Evolutionary conservation across 768 basidiomycete genomes (phyloP).

Genomic region (Kondoa subrosea): DNA sequence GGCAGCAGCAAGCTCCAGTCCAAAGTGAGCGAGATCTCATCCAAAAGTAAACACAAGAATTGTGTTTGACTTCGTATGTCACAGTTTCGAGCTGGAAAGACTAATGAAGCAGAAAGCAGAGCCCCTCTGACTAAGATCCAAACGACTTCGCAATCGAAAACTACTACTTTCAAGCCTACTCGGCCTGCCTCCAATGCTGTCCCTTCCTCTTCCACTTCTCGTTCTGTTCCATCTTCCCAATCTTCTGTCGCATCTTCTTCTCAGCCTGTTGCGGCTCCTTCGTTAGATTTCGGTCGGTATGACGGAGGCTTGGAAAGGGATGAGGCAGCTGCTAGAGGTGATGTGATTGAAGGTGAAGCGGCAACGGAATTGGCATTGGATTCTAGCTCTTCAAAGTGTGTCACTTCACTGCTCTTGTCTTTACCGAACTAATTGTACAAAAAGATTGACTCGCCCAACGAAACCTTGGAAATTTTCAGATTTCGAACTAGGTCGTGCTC

Average conservation of each 20-base stretch:
- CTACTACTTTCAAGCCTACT: neutral
- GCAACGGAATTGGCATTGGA: conserved; percentile 69
- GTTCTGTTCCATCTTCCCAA: neutral
- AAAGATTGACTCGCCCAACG: neutral
- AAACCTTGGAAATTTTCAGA: conserved; percentile 61
- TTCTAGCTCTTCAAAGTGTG: conserved; percentile 44
- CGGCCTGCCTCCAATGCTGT: neutral
- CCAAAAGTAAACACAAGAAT: neutral
- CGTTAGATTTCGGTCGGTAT: conserved; percentile 37
- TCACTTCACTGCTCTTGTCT: neutral
- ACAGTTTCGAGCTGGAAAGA: neutral
- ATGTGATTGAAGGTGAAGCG: conserved; percentile 36
- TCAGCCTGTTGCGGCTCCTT: neutral
- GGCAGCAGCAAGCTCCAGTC: neutral
- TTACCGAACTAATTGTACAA: neutral
- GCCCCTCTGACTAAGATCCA: neutral
- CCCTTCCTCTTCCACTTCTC: neutral
- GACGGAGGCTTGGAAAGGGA: conserved; percentile 94
- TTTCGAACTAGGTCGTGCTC: conserved; percentile 85
- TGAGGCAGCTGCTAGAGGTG: conserved; percentile 42
- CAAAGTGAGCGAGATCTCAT: neutral
- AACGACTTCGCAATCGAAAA: neutral
- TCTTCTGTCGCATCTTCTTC: neutral
- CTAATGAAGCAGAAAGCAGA: neutral
- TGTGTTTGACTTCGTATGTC: neutral